Evolutionary conservation across 139 green algal species (phyloP), one percentile per base, ranked within the genome.

Genomic region (Tetraselmis chui): DNA sequence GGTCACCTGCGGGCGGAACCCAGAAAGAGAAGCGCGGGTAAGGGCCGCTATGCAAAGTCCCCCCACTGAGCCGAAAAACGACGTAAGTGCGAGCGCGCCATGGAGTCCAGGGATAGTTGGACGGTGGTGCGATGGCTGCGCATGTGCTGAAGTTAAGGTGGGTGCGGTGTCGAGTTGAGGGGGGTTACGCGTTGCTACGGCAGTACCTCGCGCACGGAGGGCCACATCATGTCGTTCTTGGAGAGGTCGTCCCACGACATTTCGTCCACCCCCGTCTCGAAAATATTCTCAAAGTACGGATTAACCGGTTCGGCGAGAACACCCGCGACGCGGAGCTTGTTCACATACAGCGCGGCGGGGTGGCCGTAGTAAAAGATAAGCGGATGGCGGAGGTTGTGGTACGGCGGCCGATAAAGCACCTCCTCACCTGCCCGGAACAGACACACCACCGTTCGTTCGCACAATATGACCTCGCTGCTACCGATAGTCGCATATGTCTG

Each of bases 321-420:
- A 1, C 93, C 93, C 27, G 90, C 93, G 23, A 96, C 93, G 24
- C 92, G 88, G 74, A 95, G 91, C 88, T 96, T 96, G 88, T 96
- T 96, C 18, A 94, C 76, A 76, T 96, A 96, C 26, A 96, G 86
- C 74, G 88, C 88, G 1, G 92, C 92, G 29, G 90, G 87, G 86
- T 96, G 92, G 31, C 86, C 88, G 78, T 95, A 96, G 86, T 96
- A 96, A 84, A 96, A 96, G 77, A 96, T 92, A 86, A 95, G 93
- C 76, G 92, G 92, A 86, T 96, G 92, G 75, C 92, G 89, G 81
- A 96, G 92, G 87, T 92, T 89, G 84, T 96, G 92, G 86, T 94
- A 93, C 0, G 92, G 92, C 83, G 91, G 92, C 5, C 92, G 85
- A 28, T 90, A 87, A 86, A 92, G 95, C 18, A 91, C 86, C 79